phyloP scores from a whole-genome alignment of 257 asterid genomes.

The Striga asiatica region DNA sequence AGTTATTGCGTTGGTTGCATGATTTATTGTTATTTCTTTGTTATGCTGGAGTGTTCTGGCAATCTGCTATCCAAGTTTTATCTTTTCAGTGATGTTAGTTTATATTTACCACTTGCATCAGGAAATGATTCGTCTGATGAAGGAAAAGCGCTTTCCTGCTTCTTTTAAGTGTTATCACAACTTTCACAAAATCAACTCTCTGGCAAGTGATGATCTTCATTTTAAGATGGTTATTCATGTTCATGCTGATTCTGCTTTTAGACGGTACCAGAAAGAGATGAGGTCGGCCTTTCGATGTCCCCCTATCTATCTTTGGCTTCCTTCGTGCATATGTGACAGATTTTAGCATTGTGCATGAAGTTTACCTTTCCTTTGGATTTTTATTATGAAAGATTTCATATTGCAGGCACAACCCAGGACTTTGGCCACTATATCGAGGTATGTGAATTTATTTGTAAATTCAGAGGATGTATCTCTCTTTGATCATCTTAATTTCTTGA shows the following conservation, averaged over 20 bases:
- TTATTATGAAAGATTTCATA: constrained; percentile 12
- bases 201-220: constrained; percentile 59
- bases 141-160: constrained; percentile 67
- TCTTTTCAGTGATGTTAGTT: constrained; percentile 6
- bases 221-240: constrained; percentile 96
- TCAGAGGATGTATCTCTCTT: no score
- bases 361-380: constrained; percentile 5
- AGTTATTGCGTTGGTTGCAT: background rate
- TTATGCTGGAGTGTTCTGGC: background rate
- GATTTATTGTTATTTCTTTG: no score
- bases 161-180: constrained; percentile 80
- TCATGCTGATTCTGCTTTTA: constrained; percentile 77
- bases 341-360: background rate
- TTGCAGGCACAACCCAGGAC: constrained; percentile 67
- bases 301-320: background rate
- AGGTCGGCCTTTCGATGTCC: constrained; percentile 37
- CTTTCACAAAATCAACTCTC: constrained; percentile 51
- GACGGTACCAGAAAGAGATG: constrained; percentile 93
- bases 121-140: constrained; percentile 88
- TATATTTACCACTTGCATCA: constrained; percentile 24
- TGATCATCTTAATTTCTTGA: background rate
- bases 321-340: constrained; percentile 1
- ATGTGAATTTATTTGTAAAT: constrained; percentile 7
- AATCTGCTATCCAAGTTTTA: constrained; percentile 6
- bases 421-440: constrained; percentile 99